Evolutionary conservation across 225 moss, liverwort and hornwort species (phyloP).

Genomic region (Polytrichum commune): DNA sequence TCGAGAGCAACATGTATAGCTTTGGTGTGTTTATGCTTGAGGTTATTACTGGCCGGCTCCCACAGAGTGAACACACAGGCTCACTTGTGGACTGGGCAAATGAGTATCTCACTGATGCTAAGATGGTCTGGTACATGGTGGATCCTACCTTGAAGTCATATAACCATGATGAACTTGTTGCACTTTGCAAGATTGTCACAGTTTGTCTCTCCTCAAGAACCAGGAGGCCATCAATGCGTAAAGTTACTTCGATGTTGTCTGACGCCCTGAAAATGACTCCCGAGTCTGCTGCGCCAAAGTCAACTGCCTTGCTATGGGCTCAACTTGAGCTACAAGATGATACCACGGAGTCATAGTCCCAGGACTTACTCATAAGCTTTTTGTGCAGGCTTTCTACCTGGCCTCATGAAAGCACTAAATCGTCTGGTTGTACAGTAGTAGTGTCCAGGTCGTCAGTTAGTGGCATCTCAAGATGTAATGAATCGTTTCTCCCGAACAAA

Average conservation of each 20-base stretch:
- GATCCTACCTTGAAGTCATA: constrained; percentile 69
- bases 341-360: constrained; percentile 3
- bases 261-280: constrained; percentile 58
- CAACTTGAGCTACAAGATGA: constrained; percentile 62
- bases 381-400: neutral
- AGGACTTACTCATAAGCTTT: neutral
- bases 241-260: constrained; percentile 52
- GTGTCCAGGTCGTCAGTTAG: neutral
- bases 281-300: constrained; percentile 54
- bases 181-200: constrained; percentile 55
- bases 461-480: neutral
- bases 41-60: constrained; percentile 48
- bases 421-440: constrained; percentile 8
- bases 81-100: constrained; percentile 57
- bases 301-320: constrained; percentile 69
- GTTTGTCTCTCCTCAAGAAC: constrained; percentile 43
- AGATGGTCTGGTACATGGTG: constrained; percentile 87
- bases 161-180: constrained; percentile 72
- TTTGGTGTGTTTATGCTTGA: constrained; percentile 72
- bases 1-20: constrained; percentile 43
- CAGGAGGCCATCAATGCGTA: constrained; percentile 56
- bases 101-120: constrained; percentile 61
- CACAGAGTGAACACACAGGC: constrained; percentile 22
- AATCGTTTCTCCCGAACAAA: neutral
- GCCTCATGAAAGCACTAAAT: neutral